phyloP scores from a whole-genome alignment of 164 flowering plant genomes.

The Cinnamomum chago region DNA sequence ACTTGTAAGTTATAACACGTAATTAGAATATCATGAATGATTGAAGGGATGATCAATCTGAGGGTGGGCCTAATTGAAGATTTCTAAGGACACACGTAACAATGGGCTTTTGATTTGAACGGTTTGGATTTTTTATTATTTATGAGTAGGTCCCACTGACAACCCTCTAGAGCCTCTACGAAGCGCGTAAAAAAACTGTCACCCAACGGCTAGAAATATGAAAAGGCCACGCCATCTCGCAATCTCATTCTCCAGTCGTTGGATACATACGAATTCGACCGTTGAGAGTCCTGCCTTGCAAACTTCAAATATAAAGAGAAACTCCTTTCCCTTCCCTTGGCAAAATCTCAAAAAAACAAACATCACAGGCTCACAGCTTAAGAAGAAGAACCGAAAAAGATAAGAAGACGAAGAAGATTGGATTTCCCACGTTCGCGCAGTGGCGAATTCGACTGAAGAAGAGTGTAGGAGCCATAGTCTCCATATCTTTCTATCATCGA shows the following conservation, averaged over 20 bases:
- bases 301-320: neutral
- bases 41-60: too few relatives aligned
- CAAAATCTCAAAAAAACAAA: too few relatives aligned
- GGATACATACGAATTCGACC: neutral
- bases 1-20: too few relatives aligned
- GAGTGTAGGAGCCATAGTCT: neutral
- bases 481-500: neutral
- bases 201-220: neutral
- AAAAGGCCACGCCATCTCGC: neutral
- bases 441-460: neutral
- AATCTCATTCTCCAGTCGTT: neutral
- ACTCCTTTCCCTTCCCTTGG: neutral
- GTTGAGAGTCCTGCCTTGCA: neutral
- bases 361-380: too few relatives aligned
- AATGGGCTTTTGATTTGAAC: too few relatives aligned
- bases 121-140: too few relatives aligned
- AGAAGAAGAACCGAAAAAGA: neutral
- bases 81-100: too few relatives aligned
- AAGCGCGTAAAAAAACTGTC: too few relatives aligned
- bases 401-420: neutral
- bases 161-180: too few relatives aligned
- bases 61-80: too few relatives aligned
- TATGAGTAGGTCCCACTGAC: too few relatives aligned
- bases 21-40: too few relatives aligned
- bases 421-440: neutral